Evolutionary conservation across 768 basidiomycete species (phyloP), one percentile per base, ranked within the genome.

Genomic region (Tubosaeta sp.): DNA sequence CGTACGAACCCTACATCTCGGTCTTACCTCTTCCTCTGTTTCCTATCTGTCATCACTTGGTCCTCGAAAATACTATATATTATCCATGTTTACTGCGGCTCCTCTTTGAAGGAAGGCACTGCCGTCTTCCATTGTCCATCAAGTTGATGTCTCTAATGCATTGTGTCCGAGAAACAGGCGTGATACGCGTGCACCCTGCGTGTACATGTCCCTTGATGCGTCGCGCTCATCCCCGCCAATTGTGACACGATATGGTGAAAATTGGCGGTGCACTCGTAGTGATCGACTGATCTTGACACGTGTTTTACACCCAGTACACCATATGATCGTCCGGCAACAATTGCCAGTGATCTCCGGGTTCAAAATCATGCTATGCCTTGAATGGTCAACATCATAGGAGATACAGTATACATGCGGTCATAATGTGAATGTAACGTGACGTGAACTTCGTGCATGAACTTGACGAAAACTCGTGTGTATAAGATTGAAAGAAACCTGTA

Each of bases 1-100:
- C 38, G 39, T 41, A 44, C 32, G 26, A 41, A 47, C 25, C 38
- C 17, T 48, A 35, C 25, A n/a, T 25, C 45, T 16, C 45, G 31
- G 43, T 59, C 42, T 50, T 44, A 35, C 31, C n/a, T 29, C 17
- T 17, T 49, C 25, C 32, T 47, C 44, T 48, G 17, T 48, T 19
- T 42, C 41, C 16, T 33, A 42, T 27, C 34, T 41, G 39, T 46
- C 46, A 26, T 13, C 26, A 17, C 46, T 43, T 12, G 27, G 26
- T 42, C 2, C 35, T 44, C 33, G 22, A 46, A 46, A 51, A 44
- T 49, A 60, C 53, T 50, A 31, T 39, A 48, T 22, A 48, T 44
- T 25, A 33, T 25, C 6, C 13, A 31, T 59, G 29, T 59, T 48
- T 32, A 44, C 11, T 29, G 43, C 27, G 13, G 7, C 42, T 29